Evolutionary conservation across 208 protist species (phyloP), one percentile per base, ranked within the genome.

Genomic region (Spongospora subterranea): DNA sequence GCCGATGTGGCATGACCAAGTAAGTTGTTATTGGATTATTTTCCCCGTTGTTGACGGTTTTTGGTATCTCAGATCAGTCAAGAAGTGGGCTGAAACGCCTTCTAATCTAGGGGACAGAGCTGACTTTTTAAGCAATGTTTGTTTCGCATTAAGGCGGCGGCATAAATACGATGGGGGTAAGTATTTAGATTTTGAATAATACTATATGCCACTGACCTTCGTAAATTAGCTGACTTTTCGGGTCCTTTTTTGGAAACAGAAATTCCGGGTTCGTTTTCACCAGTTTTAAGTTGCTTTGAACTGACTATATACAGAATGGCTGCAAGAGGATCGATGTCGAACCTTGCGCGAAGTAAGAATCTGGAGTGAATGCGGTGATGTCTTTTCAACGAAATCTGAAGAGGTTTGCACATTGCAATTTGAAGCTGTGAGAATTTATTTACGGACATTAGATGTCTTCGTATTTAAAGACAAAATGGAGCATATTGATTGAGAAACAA

Each of bases 321-420:
- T 35, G 6, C 71, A 82, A 82, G 71, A 82, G 6, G 71, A 82
- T 82, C 71, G 71, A 6, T 35, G 17, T 13, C 6, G n/a, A n/a
- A 82, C 71, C 6, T n/a, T 82, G 6, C 17, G n/a, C n/a, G 71
- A 82, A 43, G 6, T 82, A 43, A 6, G 71, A 20, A 20, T n/a
- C n/a, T 82, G 71, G 71, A 82, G 35, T n/a, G 71, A 82, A 43
- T 82, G 71, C n/a, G 71, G 71, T n/a, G 71, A 82, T 40, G 71
- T 82, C 6, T 40, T n/a, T 6, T 39, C 71, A 20, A 6, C 71
- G 35, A 35, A 6, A 6, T 35, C 71, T 6, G 71, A 82, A 82
- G 71, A 82, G 35, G 35, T 82, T n/a, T n/a, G n/a, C n/a, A n/a
- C n/a, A n/a, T n/a, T n/a, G n/a, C 71, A 45, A 60, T 60, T 29